Evolutionary conservation across 495 filamentous ascomycete species (phyloP).

Genomic region (Acidiella bohemica): DNA sequence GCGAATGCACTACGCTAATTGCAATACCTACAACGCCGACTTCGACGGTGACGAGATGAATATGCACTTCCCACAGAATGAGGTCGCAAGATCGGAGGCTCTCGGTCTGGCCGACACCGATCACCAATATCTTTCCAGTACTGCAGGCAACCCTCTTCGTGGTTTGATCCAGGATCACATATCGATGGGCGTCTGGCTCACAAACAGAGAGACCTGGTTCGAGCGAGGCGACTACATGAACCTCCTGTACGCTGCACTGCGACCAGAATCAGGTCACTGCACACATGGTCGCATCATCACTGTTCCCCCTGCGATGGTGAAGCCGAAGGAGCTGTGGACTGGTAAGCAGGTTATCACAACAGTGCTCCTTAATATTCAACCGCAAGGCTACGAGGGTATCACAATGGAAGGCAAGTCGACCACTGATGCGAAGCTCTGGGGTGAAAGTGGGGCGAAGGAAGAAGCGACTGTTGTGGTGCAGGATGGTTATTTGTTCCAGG

Average conservation of each 20-base stretch:
- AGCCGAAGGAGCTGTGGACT: conserved; percentile 79
- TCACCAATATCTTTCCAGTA: conserved; percentile 89
- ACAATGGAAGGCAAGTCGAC: conserved; percentile 67
- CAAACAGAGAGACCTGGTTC: conserved; percentile 87
- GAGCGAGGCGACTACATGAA: conserved; percentile 81
- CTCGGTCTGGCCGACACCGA: conserved; percentile 88
- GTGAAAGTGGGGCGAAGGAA: conserved; percentile 29
- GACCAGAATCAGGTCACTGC: conserved; percentile 80
- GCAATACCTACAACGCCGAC: conserved; percentile 99
- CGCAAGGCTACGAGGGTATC: conserved; percentile 57
- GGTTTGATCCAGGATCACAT: conserved; percentile 99
- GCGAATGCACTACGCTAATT: conserved; percentile 99
- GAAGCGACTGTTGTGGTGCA: conserved; percentile 67
- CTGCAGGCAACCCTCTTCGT: conserved; percentile 84
- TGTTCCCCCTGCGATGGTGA: conserved; percentile 66
- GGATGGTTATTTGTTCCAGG: conserved; percentile 73
- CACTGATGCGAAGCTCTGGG: conserved; percentile 65
- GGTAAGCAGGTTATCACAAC: conserved; percentile 95
- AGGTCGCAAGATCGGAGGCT: conserved; percentile 83
- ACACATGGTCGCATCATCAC: conserved; percentile 56
- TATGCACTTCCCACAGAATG: conserved; percentile 99
- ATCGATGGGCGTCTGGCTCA: conserved; percentile 82
- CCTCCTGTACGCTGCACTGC: conserved; percentile 72
- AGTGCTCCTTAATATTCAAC: conserved; percentile 81
- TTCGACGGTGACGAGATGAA: conserved; percentile 99